These are phyloP conservation scores for Nicotiana attenuata DNA, from an alignment of 257 asterid genomes.

Conservation along the genomic window DNA sequence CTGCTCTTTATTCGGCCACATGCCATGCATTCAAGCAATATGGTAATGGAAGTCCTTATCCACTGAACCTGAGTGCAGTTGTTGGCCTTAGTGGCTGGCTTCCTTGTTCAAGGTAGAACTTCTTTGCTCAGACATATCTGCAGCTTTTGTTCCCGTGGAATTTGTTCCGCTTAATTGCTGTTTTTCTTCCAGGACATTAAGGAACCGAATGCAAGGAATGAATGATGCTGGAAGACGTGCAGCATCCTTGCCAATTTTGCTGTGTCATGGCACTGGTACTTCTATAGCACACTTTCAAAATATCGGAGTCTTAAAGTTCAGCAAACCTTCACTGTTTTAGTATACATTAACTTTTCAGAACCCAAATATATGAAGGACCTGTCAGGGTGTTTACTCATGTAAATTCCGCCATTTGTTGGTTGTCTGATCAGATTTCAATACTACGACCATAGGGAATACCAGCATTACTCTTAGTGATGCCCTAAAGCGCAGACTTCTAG, in stretches of 20 bases:
- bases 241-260: conserved; percentile 57
- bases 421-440: background rate
- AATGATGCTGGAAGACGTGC: conserved; percentile 58
- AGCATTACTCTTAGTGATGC: background rate
- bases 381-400: background rate
- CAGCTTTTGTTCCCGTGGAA: conserved; percentile 1
- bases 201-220: conserved; percentile 46
- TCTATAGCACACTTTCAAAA: background rate
- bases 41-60: conserved; percentile 49
- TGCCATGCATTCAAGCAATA: conserved; percentile 55
- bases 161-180: conserved; percentile 9
- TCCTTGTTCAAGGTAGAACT: conserved; percentile 62
- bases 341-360: background rate
- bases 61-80: conserved; percentile 41
- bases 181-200: conserved; percentile 44
- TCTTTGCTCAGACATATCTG: background rate
- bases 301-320: background rate
- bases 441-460: background rate
- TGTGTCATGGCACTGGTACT: conserved; percentile 83
- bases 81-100: conserved; percentile 85
- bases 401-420: background rate
- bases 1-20: conserved; percentile 73
- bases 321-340: background rate
- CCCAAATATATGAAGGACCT: background rate
- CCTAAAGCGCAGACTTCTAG: background rate